A percentile compares a stretch with the other conserved stretches of the same genome.
phyloP scores from a whole-genome alignment of 495 filamentous ascomycete species.

The Halenospora varia region DNA sequence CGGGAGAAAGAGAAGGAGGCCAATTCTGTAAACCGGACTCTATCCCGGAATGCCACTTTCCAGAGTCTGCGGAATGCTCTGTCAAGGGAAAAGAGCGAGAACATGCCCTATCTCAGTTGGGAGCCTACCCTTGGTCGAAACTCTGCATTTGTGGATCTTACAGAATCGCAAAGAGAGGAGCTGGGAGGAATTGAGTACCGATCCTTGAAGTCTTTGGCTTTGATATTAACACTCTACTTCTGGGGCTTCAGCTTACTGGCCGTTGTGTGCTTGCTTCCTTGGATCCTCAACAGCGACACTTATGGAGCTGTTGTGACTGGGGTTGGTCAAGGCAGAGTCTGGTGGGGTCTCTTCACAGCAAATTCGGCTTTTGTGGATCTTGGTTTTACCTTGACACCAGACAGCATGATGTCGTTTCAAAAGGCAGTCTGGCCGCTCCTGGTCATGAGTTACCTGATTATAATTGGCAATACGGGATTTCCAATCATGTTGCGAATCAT shows the following conservation, averaged over 20 bases:
- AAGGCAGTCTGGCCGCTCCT: slow-evolving; percentile 69
- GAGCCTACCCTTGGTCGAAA: slow-evolving; percentile 89
- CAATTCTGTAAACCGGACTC: slow-evolving; percentile 5
- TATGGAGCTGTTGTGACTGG: slow-evolving; percentile 58
- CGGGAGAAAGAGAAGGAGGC: too few species aligned
- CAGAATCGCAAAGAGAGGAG: slow-evolving; percentile 87
- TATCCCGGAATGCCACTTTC: slow-evolving; percentile 25
- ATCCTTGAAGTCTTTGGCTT: slow-evolving; percentile 76
- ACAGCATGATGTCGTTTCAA: slow-evolving; percentile 88
- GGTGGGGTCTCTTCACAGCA: slow-evolving; percentile 91
- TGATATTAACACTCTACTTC: slow-evolving; percentile 75
- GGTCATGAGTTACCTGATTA: slow-evolving; percentile 73
- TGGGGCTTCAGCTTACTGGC: slow-evolving; percentile 71
- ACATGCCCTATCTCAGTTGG: slow-evolving; percentile 88
- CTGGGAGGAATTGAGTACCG: slow-evolving; percentile 94
- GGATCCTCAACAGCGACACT: slow-evolving; percentile 61
- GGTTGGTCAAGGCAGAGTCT: slow-evolving; percentile 60
- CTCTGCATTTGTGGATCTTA: slow-evolving; percentile 83
- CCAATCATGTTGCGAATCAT: slow-evolving; percentile 87
- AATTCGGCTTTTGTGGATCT: slow-evolving; percentile 87
- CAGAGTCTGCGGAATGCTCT: slow-evolving; percentile 32
- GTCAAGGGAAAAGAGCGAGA: slow-evolving; percentile 40
- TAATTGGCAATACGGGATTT: slow-evolving; percentile 92
- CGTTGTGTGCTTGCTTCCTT: slow-evolving; percentile 65
- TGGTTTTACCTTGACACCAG: slow-evolving; percentile 80